Evolutionary conservation across 202 grass and related monocot genomes (phyloP), one percentile per base, ranked within the genome.

Genomic region (Digitaria exilis): DNA sequence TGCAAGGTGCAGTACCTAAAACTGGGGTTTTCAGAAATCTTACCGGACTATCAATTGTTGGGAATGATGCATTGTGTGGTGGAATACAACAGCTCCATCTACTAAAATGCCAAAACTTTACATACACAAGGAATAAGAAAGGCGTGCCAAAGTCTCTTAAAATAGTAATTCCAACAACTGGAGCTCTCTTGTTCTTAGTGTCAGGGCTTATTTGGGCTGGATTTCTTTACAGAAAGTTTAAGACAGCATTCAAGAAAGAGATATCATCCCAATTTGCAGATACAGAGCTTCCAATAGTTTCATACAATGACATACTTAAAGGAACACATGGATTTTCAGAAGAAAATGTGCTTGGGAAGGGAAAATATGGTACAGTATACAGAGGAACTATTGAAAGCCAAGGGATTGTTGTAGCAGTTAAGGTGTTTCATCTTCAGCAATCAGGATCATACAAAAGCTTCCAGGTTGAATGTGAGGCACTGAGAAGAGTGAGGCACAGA

Each of bases 361-460:
- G 87, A n/a, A n/a, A n/a, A n/a, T n/a, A n/a, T n/a, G n/a, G n/a
- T n/a, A n/a, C n/a, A n/a, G n/a, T n/a, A n/a, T 85, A 81, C 19
- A 78, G 17, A 51, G 22, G 58, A 0, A 54, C 31, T 44, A 51
- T 91, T 32, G 32, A 26, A 12, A 80, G 69, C 56, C 4, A 16
- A n/a, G n/a, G n/a, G n/a, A n/a, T n/a, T n/a, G n/a, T n/a, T n/a
- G n/a, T n/a, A 6, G 84, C 85, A 1, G 18, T 88, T 5, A 88
- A 88, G 62, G 80, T 88, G 24, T 88, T 83, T 7, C 71, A 88
- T 55, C 21, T 88, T 26, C 71, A 78, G 46, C 54, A 43, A 31
- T 50, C 45, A 13, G 52, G 80, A n/a, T 77, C 85, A 6, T 88
- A 72, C 7, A 78, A 77, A 57, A 88, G 79, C 51, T 88, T 88